phyloP scores from a whole-genome alignment of 2,329 filamentous ascomycete genomes.

The Claviceps pazoutovae region DNA sequence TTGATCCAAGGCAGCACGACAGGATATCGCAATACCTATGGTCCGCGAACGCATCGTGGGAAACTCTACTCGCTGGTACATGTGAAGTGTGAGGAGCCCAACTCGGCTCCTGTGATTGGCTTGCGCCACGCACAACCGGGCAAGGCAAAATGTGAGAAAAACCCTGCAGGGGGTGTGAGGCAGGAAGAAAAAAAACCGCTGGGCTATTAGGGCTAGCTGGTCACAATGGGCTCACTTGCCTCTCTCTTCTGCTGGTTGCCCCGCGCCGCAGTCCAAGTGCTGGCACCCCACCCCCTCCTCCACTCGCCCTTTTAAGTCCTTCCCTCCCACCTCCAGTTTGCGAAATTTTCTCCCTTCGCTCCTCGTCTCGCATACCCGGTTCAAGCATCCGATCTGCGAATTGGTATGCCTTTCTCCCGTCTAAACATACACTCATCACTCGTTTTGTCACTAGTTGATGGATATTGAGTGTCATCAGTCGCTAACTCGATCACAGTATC shows the following conservation, averaged over 20 bases:
- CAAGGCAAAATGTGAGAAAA: conserved; percentile 7
- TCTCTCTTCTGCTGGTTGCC: conserved; percentile 16
- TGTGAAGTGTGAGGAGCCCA: neutral
- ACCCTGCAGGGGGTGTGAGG: conserved; percentile 6
- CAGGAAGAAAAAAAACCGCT: conserved; percentile 14
- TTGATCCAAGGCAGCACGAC: neutral
- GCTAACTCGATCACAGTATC: conserved; percentile 3
- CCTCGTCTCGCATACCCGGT: conserved; percentile 31
- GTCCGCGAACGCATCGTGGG: no score
- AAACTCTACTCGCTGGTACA: neutral
- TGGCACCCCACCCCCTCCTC: conserved; percentile 16
- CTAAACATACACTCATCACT: neutral
- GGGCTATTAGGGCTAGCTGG: conserved; percentile 21
- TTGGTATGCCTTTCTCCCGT: conserved; percentile 18
- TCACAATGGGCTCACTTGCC: neutral
- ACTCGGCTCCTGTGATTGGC: conserved; percentile 6
- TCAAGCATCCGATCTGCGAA: conserved; percentile 30
- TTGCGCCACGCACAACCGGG: conserved; percentile 3
- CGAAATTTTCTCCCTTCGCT: conserved; percentile 22
- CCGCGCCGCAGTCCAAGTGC: conserved; percentile 18
- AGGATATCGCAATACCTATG: no score
- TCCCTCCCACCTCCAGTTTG: conserved; percentile 23
- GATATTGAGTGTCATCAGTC: neutral
- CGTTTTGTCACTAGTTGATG: conserved; percentile 2
- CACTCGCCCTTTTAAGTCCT: conserved; percentile 24